Evolutionary conservation across 2,329 filamentous ascomycete genomes (phyloP), one percentile per base, ranked within the genome.

Genomic region (Cytospora paraplurivora): DNA sequence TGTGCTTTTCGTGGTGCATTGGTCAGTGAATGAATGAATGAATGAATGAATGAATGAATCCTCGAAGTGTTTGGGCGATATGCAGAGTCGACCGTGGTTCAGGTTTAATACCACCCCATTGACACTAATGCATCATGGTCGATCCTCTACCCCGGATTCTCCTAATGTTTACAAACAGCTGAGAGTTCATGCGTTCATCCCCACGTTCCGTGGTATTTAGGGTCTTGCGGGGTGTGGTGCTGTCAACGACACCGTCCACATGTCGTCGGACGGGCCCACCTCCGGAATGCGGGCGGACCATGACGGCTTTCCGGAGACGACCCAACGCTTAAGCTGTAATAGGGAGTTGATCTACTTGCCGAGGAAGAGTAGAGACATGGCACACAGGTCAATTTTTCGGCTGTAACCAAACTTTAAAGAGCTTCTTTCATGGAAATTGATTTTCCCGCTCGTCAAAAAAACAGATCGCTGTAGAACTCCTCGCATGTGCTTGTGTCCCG

Each of bases 111-210:
- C 12, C 44, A 10, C 7, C 21, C n/a, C 38, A 15, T 7, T n/a
- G 13, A 44, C 12, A 37, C 35, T 37, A 13, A 37, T 2, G 35
- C 7, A 13, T 5, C n/a, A 47, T 47, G 44, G 44, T n/a, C 21
- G n/a, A 47, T n/a, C 15, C 27, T 15, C 57, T 21, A 54, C 57
- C 57, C 57, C 57, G 35, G 57, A 54, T 60, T 54, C 51, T 37
- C 34, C 21, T 34, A 44, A 33, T 44, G 8, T 54, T 27, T 37
- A 38, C 37, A 37, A 50, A 38, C 10, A 60, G 37, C 57, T 47
- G 50, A 50, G 34, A 50, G 34, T 21, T 47, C 3, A 11, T 5
- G 11, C 44, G 10, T 41, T 47, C 15, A 7, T 47, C 58, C 58
- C 58, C 37, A 60, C 58, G 58, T 60, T 47, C 58, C 58, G 58